Percentiles rank a stretch among this genome's conserved stretches.
Conservation (phyloP, 2,329 filamentous ascomycete species). For the Exophiala bonariae region DNA sequence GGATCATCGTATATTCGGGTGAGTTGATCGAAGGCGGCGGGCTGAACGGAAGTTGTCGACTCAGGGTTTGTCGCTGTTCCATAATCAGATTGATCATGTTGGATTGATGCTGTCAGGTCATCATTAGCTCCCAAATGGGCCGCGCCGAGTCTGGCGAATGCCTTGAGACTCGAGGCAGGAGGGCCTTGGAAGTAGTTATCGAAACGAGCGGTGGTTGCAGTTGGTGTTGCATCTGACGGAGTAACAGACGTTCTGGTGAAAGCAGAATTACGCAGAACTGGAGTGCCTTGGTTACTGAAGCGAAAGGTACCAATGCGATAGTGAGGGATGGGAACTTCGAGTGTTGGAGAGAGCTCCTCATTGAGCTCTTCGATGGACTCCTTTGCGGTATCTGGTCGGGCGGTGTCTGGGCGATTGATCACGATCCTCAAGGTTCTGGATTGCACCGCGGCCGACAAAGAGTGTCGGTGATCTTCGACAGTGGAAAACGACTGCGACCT, state of each 20-base stretch:
- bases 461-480: slow-evolving; percentile 60
- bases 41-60: slow-evolving; percentile 51
- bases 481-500: slow-evolving; percentile 70
- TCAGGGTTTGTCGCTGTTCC: slow-evolving; percentile 35
- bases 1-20: slow-evolving; percentile 80
- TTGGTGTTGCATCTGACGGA: slow-evolving; percentile 22
- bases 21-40: slow-evolving; percentile 74
- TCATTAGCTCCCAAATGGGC: background rate
- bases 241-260: slow-evolving; percentile 65
- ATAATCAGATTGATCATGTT: slow-evolving; percentile 11
- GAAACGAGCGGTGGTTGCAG: slow-evolving; percentile 38
- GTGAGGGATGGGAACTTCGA: slow-evolving; percentile 78
- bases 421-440: slow-evolving; percentile 75
- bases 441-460: slow-evolving; percentile 39
- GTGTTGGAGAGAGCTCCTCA: slow-evolving; percentile 50
- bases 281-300: slow-evolving; percentile 75
- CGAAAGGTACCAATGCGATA: slow-evolving; percentile 80
- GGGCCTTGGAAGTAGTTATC: slow-evolving; percentile 17
- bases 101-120: background rate
- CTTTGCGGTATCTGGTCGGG: slow-evolving; percentile 65
- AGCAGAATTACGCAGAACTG: slow-evolving; percentile 77
- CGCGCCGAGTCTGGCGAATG: slow-evolving; percentile 14
- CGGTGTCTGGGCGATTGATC: slow-evolving; percentile 69
- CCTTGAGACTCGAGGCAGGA: slow-evolving; percentile 21
- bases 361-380: slow-evolving; percentile 36